phyloP scores from a whole-genome alignment of 1,284 basidiomycete species.

The Moniliella sp. region DNA sequence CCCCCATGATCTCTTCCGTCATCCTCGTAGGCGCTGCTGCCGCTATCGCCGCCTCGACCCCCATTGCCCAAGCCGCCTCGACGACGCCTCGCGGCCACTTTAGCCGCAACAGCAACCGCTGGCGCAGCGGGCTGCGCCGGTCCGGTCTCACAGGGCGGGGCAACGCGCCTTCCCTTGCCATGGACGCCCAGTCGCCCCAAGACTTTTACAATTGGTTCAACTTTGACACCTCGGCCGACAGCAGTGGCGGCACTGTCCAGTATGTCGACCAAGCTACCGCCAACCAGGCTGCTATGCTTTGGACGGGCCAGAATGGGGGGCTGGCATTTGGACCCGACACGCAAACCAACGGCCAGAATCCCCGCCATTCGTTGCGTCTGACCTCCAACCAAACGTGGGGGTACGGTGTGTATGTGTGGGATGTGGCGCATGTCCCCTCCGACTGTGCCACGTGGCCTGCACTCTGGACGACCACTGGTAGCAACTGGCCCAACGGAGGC shows the following conservation, averaged over 20 bases:
- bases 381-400: neutral
- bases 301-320: neutral
- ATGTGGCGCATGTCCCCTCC: constrained; percentile 17
- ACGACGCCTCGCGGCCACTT: too few species aligned
- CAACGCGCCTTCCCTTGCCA: too few species aligned
- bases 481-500: constrained; percentile 17
- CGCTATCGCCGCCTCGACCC: too few species aligned
- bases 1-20: too few species aligned
- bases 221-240: neutral
- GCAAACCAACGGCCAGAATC: neutral
- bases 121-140: too few species aligned
- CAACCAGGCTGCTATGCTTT: neutral
- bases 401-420: constrained; percentile 13
- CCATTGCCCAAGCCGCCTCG: too few species aligned
- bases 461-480: constrained; percentile 12
- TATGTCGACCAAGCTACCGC: neutral
- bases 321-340: neutral
- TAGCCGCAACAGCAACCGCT: too few species aligned
- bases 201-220: too few species aligned
- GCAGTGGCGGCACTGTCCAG: neutral
- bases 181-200: too few species aligned
- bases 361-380: too few species aligned
- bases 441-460: constrained; percentile 27
- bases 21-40: too few species aligned
- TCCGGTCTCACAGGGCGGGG: too few species aligned